Percentiles rank a stretch among this genome's conserved stretches.
These are phyloP conservation scores for Byssothecium circinans DNA, from an alignment of 2,329 filamentous ascomycete genomes.

Conservation along the genomic window DNA sequence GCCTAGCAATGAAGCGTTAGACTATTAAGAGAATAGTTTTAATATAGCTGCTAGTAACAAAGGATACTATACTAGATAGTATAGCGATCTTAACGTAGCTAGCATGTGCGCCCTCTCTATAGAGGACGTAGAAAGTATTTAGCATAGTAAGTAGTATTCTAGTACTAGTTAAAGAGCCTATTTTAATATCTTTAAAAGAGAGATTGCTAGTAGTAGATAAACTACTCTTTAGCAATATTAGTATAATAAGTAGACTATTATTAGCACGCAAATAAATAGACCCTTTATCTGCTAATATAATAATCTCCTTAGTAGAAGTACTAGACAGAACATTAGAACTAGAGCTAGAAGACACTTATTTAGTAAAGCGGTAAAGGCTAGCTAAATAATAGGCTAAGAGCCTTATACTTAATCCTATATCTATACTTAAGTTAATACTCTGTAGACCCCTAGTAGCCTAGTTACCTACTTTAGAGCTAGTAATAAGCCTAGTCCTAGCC, in stretches of 20 bases:
- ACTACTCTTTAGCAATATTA: no score
- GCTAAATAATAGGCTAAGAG: constrained; percentile 11
- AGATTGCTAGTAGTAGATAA: constrained; percentile 6
- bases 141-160: constrained; percentile 14
- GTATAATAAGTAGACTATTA: constrained; percentile 5
- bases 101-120: constrained; percentile 10
- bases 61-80: constrained; percentile 8
- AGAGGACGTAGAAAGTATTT: constrained; percentile 6
- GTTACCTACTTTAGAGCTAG: no score
- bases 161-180: constrained; percentile 5
- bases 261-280: constrained; percentile 11
- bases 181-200: constrained; percentile 10
- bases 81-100: constrained; percentile 8
- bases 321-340: constrained; percentile 6
- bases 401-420: constrained; percentile 7
- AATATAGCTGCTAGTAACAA: constrained; percentile 7
- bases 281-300: constrained; percentile 11
- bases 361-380: constrained; percentile 12
- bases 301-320: constrained; percentile 7
- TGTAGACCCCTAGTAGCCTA: no score
- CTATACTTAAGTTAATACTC: constrained; percentile 8
- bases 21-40: constrained; percentile 8
- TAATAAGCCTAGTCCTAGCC: constrained; percentile 7
- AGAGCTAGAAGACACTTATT: constrained; percentile 9
- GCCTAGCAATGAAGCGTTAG: constrained; percentile 10